These are phyloP conservation scores for Capsella bursapastoris DNA, from an alignment of 345 rosid genomes.

Conservation along the genomic window DNA sequence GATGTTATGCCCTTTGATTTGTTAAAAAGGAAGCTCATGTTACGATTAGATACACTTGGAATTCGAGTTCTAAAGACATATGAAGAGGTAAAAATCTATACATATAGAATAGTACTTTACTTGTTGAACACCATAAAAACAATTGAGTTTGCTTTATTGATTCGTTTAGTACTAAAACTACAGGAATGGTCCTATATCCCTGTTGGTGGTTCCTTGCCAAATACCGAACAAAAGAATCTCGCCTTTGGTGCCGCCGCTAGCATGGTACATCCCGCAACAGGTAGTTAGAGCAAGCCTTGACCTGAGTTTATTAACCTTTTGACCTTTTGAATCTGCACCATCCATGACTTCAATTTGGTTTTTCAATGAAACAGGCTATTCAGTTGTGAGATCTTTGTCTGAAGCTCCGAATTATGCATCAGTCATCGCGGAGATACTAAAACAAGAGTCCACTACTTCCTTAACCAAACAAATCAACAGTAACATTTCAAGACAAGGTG, in stretches of 20 bases:
- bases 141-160: conserved; percentile 1
- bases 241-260: conserved; percentile 99
- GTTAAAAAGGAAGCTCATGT: conserved; percentile 74
- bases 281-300: conserved; percentile 44
- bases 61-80: conserved; percentile 66
- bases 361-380: conserved; percentile 66
- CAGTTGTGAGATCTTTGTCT: conserved; percentile 93
- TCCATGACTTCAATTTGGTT: conserved; percentile 26
- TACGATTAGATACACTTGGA: conserved; percentile 78
- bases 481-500: conserved; percentile 90
- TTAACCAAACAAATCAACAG: conserved; percentile 42
- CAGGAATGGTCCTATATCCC: conserved; percentile 99
- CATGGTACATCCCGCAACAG: conserved; percentile 98
- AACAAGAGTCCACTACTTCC: conserved; percentile 39
- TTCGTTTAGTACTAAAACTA: conserved; percentile 18
- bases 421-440: conserved; percentile 75
- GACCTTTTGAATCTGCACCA: conserved; percentile 10
- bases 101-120: not conserved
- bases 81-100: conserved; percentile 73
- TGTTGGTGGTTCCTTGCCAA: conserved; percentile 94
- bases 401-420: conserved; percentile 94
- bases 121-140: conserved; percentile 4
- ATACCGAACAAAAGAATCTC: conserved; percentile 87
- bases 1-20: conserved; percentile 86
- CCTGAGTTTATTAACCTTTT: conserved; percentile 15